A percentile compares a stretch with the other conserved stretches of the same genome.
phyloP scores from a whole-genome alignment of 345 rosid genomes.

The Clarkia xantiana region DNA sequence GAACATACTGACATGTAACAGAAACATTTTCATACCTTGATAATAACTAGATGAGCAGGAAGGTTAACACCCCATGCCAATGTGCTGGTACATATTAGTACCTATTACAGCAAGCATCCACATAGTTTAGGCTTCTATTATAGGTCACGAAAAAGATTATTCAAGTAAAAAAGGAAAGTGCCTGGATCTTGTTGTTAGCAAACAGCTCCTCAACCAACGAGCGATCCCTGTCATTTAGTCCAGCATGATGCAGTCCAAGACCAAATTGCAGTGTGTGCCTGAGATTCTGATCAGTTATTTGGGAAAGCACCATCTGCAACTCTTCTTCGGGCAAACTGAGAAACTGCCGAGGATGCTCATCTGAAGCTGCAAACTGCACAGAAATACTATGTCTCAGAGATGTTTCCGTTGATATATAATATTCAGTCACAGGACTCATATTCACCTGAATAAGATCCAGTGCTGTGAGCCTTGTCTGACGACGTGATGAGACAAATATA shows the following conservation, averaged over 20 bases:
- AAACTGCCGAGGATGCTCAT: slow-evolving; percentile 86
- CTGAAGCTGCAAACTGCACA: slow-evolving; percentile 80
- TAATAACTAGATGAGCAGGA: slow-evolving; percentile 95
- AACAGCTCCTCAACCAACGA: slow-evolving; percentile 92
- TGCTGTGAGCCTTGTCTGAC: slow-evolving; percentile 97
- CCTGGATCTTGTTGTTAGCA: slow-evolving; percentile 95
- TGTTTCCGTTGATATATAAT: slow-evolving; percentile 1
- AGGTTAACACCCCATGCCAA: slow-evolving; percentile 97
- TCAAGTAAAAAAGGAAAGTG: slow-evolving; percentile 10
- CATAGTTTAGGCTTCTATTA: neutral
- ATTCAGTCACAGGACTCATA: slow-evolving; percentile 9
- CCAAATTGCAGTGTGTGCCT: slow-evolving; percentile 96
- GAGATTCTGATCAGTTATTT: slow-evolving; percentile 83
- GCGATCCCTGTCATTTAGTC: slow-evolving; percentile 87
- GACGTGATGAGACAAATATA: slow-evolving; percentile 94
- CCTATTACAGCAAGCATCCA: slow-evolving; percentile 20
- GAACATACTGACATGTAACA: neutral
- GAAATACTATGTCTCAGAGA: slow-evolving; percentile 9
- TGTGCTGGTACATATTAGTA: slow-evolving; percentile 90
- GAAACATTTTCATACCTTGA: slow-evolving; percentile 44
- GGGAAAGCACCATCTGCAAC: slow-evolving; percentile 89
- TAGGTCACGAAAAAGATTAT: neutral
- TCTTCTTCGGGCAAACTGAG: slow-evolving; percentile 73
- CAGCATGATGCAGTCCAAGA: slow-evolving; percentile 95
- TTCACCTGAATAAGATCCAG: slow-evolving; percentile 88